A percentile compares a stretch with the other conserved stretches of the same genome.
Conservation (phyloP, 805 yeast genomes). For the Millerozyma miso region DNA sequence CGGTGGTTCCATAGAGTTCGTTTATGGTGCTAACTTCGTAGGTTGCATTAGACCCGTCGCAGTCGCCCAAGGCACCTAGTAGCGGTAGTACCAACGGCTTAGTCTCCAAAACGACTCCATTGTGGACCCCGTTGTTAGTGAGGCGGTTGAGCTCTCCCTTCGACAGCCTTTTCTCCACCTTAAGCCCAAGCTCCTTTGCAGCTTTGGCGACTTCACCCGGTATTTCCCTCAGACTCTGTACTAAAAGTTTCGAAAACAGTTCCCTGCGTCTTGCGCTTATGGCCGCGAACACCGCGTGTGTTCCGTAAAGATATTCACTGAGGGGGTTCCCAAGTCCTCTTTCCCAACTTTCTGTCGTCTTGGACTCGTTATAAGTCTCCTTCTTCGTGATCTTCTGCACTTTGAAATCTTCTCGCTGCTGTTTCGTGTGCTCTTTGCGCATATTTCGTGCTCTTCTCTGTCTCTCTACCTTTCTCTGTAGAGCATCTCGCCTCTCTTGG, state of each 20-base stretch:
- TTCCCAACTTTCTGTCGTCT: conserved; percentile 1
- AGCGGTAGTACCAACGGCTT: conserved; percentile 42
- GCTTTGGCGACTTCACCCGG: conserved; percentile 37
- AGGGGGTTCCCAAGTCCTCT: conserved; percentile 36
- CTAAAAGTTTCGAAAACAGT: conserved; percentile 47
- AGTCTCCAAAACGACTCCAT: conserved; percentile 72
- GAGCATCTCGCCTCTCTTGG: conserved; percentile 19
- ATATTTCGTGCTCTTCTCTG: conserved; percentile 24
- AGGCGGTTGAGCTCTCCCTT: conserved; percentile 56
- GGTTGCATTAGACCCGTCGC: conserved; percentile 12
- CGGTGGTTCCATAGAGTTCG: conserved; percentile 13
- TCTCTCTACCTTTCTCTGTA: conserved; percentile 29
- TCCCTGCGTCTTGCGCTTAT: conserved; percentile 52
- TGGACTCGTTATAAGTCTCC: no score
- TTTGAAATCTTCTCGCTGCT: conserved; percentile 5
- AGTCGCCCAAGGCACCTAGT: conserved; percentile 24
- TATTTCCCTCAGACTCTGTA: conserved; percentile 37
- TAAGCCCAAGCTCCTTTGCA: conserved; percentile 43
- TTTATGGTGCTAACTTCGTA: conserved; percentile 17
- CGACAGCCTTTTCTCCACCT: conserved; percentile 29
- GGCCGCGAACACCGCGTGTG: conserved; percentile 71
- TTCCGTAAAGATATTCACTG: conserved; percentile 71
- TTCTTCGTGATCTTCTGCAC: no score
- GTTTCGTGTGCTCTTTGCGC: conserved; percentile 17
- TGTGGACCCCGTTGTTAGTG: conserved; percentile 70